Base-by-base conservation (phyloP, 2,329 filamentous ascomycete genomes). In the Cadophora gregata region DNA sequence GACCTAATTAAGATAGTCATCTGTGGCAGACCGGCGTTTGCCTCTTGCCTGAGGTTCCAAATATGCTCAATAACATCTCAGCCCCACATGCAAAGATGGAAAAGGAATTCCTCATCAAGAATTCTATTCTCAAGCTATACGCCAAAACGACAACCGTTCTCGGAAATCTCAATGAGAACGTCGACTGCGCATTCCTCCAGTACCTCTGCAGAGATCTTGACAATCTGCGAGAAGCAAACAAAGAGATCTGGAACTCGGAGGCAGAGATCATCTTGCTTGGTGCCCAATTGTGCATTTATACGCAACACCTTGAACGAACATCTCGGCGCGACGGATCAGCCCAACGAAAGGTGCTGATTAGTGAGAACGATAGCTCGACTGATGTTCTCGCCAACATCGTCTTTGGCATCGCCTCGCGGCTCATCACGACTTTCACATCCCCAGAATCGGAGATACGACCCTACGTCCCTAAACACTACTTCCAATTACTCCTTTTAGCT, bases 191-290 rank as follows among this genome's bases (percentile, higher is more conserved):
- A 12, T 62, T 67, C 25, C 48, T 67, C 8, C 62, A 61, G 21
- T 53, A 48, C n/a, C 47, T 67, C 8, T 67, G 63, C 38, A 63
- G 59, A 33, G 65, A 69, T 42, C 48, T 69, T 7, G 65, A 66
- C 14, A 60, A 14, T 21, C 4, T 65, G 12, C 42, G 58, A 16
- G 63, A 67, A 36, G 47, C 25, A 4, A 53, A 65, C 8, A 56
- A 61, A 14, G 62, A 67, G 5, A 29, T 33, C 4, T 69, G 67
- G 65, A 65, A 47, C 7, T 16, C 16, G 8, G 67, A 69, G 42
- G 50, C 48, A 16, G 67, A 69, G n/a, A 45, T 69, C 9, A 33
- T 63, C 2, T 16, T 63, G 10, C 42, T 65, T 6, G 67, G 67
- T 4, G 56, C 62, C 1, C 67, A 69, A 42, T 59, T 69, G 14